phyloP scores from a whole-genome alignment of 192 early-diverging fungal genomes.

The Linnemannia hyalina region DNA sequence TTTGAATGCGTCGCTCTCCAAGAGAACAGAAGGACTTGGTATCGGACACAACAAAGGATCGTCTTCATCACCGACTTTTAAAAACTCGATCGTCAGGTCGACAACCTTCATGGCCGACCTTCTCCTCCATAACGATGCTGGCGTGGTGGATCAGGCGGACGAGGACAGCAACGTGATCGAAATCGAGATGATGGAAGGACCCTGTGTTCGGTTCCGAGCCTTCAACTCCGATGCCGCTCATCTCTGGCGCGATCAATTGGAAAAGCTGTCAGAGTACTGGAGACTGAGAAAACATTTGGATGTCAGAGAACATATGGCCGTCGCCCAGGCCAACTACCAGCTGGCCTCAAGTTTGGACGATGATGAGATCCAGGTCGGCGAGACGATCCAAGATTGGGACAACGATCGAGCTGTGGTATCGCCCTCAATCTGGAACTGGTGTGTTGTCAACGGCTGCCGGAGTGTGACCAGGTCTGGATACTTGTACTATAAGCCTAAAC shows the following conservation, averaged over 20 bases:
- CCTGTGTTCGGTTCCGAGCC: constrained; percentile 42
- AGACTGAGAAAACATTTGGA: constrained; percentile 33
- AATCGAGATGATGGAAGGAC: constrained; percentile 43
- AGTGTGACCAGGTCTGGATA: constrained; percentile 52
- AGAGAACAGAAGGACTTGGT: neutral
- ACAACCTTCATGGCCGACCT: constrained; percentile 27
- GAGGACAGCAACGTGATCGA: constrained; percentile 48
- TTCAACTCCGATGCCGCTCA: constrained; percentile 46
- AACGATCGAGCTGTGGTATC: constrained; percentile 35
- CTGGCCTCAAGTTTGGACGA: constrained; percentile 36
- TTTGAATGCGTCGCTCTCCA: constrained; percentile 6
- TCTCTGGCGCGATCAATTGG: constrained; percentile 40
- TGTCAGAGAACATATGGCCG: constrained; percentile 28
- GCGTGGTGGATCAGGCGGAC: neutral
- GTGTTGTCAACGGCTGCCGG: constrained; percentile 57
- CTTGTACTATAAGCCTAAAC: constrained; percentile 49
- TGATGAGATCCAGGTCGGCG: constrained; percentile 31
- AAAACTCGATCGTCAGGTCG: constrained; percentile 13
- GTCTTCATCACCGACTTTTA: constrained; percentile 10
- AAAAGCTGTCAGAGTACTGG: constrained; percentile 53
- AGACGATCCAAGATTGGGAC: constrained; percentile 44
- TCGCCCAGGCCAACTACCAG: constrained; percentile 25
- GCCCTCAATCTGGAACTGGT: constrained; percentile 57
- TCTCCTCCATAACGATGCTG: constrained; percentile 25
- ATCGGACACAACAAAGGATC: neutral